Percentiles rank a stretch among this genome's conserved stretches.
Evolutionary conservation across 2,329 filamentous ascomycete genomes (phyloP).

Genomic region (Eutypella sp.): DNA sequence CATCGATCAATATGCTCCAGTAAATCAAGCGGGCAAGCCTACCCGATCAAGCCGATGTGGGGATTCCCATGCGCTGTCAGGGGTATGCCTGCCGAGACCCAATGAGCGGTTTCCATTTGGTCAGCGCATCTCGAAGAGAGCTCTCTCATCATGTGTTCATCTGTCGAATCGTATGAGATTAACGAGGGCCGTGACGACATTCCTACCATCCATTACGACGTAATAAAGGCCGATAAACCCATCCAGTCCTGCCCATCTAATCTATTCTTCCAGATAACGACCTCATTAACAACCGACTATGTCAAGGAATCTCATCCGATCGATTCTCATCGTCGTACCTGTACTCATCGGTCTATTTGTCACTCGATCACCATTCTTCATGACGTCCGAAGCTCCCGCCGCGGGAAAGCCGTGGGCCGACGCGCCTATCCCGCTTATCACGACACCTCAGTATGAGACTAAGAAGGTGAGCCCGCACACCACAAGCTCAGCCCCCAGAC

Average conservation of each 20-base stretch:
- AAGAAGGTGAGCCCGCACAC: constrained; percentile 36
- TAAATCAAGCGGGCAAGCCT: too few species aligned
- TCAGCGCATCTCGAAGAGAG: constrained; percentile 11
- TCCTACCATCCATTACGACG: too few species aligned
- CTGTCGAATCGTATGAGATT: background rate
- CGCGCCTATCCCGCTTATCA: constrained; percentile 47
- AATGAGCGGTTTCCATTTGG: constrained; percentile 12
- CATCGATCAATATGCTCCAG: too few species aligned
- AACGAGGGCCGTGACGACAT: background rate
- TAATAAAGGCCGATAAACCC: too few species aligned
- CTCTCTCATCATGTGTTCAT: constrained; percentile 4
- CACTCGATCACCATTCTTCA: constrained; percentile 33
- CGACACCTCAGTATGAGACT: constrained; percentile 48
- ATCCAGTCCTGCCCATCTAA: background rate
- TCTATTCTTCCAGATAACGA: too few species aligned
- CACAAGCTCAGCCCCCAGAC: too few species aligned
- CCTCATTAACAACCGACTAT: too few species aligned
- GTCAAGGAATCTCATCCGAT: constrained; percentile 17
- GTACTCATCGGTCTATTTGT: constrained; percentile 32
- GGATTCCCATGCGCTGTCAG: background rate
- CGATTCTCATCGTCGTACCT: constrained; percentile 28
- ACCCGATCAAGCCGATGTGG: too few species aligned
- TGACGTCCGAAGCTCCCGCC: constrained; percentile 28
- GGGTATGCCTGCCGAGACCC: constrained; percentile 4
- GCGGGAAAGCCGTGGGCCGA: constrained; percentile 45